Base-by-base conservation (phyloP, 495 filamentous ascomycete genomes). In the Penicillium arizonense region DNA sequence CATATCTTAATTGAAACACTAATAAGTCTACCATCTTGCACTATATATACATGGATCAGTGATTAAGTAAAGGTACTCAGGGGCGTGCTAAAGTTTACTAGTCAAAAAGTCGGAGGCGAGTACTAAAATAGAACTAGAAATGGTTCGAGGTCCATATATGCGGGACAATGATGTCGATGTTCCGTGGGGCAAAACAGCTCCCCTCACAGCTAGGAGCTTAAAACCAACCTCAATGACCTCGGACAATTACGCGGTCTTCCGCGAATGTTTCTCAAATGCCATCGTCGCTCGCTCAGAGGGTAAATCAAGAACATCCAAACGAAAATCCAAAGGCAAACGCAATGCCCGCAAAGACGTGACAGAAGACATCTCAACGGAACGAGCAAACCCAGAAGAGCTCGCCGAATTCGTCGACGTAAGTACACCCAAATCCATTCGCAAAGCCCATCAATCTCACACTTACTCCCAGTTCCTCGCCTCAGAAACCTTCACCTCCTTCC, bases 321-420 rank as follows among this genome's bases (percentile, higher is more conserved):
- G 75, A 51, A 65, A 72, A 66, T 61, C 71, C 39, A 83, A 77
- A 47, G 48, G 65, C 11, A 67, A 49, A 37, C 58, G 59, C 42
- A 54, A 37, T 36, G 55, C 52, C 33, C 53, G 61, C 47, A 58
- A 60, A 47, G 33, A 65, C 50, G 56, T 33, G 28, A 45, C 28
- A 32, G 14, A 28, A 28, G 33, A 50, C 40, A 20, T 52, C 3
- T 23, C 54, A 58, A 55, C 44, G 3, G 57, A 63, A 20, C 58
- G 61, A 33, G 59, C 70, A 4, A 78, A 83, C 59, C 81, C 82
- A 8, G 85, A 85, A 51, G 89, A 91, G 44, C 70, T 92, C 24
- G 79, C 77, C 39, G 90, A 93, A 5, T 94, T 93, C 64, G 82
- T 84, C 26, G 80, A 85, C 56, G 82, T 83, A 76, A 42, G 55